Conservation (phyloP, 225 moss, liverwort and hornwort species). For the Polytrichum formosum region DNA sequence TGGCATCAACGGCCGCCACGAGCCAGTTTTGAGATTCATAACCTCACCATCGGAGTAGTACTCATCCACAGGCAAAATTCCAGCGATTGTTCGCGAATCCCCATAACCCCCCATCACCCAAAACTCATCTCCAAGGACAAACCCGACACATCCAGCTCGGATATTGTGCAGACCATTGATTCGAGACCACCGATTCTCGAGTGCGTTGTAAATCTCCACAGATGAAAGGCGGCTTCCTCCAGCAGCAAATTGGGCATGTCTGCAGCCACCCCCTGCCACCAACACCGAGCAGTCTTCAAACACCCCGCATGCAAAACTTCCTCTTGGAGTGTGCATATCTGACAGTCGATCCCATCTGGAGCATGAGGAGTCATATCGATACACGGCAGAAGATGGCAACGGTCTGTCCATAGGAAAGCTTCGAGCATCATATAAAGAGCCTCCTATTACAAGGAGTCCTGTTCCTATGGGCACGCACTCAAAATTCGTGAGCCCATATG, state of each 20-base stretch:
- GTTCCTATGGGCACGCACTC: slow-evolving; percentile 57
- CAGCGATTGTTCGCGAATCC: slow-evolving; percentile 62
- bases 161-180: slow-evolving; percentile 43
- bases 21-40: slow-evolving; percentile 53
- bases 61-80: slow-evolving; percentile 70
- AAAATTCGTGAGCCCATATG: slow-evolving; percentile 68
- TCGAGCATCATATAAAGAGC: slow-evolving; percentile 59
- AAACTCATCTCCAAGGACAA: slow-evolving; percentile 50
- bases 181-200: slow-evolving; percentile 46
- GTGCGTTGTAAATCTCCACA: slow-evolving; percentile 41
- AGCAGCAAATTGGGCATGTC: slow-evolving; percentile 64
- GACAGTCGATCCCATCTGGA: slow-evolving; percentile 49
- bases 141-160: slow-evolving; percentile 64
- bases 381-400: slow-evolving; percentile 52
- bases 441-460: slow-evolving; percentile 50
- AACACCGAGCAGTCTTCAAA: slow-evolving; percentile 34
- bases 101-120: slow-evolving; percentile 70
- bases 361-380: slow-evolving; percentile 40
- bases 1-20: slow-evolving; percentile 48
- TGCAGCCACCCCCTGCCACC: slow-evolving; percentile 62
- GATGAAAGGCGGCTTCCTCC: slow-evolving; percentile 53
- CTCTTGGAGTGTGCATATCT: slow-evolving; percentile 51
- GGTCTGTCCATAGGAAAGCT: slow-evolving; percentile 74
- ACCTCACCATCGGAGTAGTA: slow-evolving; percentile 63
- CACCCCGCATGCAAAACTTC: slow-evolving; percentile 61